Evolutionary conservation across 805 yeast genomes (phyloP), one percentile per base, ranked within the genome.

Genomic region (Candida manassasensis): DNA sequence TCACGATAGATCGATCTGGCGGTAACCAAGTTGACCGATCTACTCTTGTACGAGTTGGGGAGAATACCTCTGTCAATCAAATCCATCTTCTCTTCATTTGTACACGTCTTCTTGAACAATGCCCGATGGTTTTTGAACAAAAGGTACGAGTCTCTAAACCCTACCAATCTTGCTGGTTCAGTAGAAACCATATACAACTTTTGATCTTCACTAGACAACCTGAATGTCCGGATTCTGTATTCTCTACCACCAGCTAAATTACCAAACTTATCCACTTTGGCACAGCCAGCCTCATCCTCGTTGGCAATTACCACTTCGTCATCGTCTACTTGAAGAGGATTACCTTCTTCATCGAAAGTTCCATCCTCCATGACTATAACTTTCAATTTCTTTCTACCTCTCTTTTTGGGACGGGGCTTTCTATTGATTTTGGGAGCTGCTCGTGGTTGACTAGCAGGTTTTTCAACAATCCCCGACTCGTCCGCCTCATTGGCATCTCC

Each of bases 101-200:
- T 69, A 30, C 89, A 68, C 8, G 84, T 77, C 42, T 82, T 75
- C 52, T 89, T 87, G 64, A 73, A 81, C 35, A 93, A 66, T 34
- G 76, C 69, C 34, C 79, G 74, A 61, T 90, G 96, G 33, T 88
- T 84, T 53, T 89, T 95, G 63, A 90, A 88, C 40, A 90, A 69
- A 35, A 88, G 67, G 51, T 90, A 88, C 2, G 96, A 85, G 54
- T 90, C 97, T 47, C 96, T 73, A 62, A 88, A 85, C 3, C 97
- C 97, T 42, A 90, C 87, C 50, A 90, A 79, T 47, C 97, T 75
- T 1, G 98, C 97, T 2, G 96, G 96, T 53, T 93, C 98, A 0
- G 97, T 89, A 2, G 95, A 81, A 32, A 93, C 75, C 95, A 90
- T 89, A 58, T 77, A 93, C 39, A 80, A 68, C 44, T 80, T 71